A percentile compares a stretch with the other conserved stretches of the same genome.
Conservation (phyloP, 1,284 basidiomycete species). For the Sporisorium iseilematis-ciliati region DNA sequence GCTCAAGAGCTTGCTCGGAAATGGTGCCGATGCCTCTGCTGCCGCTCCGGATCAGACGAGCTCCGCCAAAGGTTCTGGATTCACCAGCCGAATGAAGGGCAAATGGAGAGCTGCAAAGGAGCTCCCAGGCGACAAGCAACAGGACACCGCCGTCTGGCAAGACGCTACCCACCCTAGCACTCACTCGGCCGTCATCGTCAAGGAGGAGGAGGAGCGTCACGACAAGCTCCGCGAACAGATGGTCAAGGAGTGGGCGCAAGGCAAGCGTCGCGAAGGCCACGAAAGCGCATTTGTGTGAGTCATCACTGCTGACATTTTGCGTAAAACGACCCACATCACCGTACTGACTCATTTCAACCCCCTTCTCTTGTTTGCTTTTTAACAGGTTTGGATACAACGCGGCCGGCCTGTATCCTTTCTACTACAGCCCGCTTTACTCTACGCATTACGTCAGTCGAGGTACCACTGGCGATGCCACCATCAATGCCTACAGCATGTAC, state of each 20-base stretch:
- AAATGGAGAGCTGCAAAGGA: slow-evolving; percentile 44
- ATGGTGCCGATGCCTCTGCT: background rate
- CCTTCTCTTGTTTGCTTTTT: background rate
- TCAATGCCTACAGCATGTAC: slow-evolving; percentile 37
- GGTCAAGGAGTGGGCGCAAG: slow-evolving; percentile 39
- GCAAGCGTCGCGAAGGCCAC: slow-evolving; percentile 49
- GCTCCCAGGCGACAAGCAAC: slow-evolving; percentile 34
- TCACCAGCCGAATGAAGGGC: slow-evolving; percentile 34
- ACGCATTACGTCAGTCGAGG: slow-evolving; percentile 31
- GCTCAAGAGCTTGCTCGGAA: slow-evolving; percentile 34
- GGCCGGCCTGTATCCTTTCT: slow-evolving; percentile 44
- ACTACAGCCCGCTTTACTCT: slow-evolving; percentile 37
- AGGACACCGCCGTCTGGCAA: slow-evolving; percentile 25
- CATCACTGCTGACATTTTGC: background rate
- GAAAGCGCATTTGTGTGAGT: slow-evolving; percentile 48
- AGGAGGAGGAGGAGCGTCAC: slow-evolving; percentile 37
- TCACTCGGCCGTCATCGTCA: slow-evolving; percentile 46
- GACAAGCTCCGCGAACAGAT: slow-evolving; percentile 36
- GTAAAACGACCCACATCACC: background rate
- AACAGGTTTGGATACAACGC: slow-evolving; percentile 45
- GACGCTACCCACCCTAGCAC: slow-evolving; percentile 52
- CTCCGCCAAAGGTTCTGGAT: slow-evolving; percentile 19
- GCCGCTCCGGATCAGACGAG: background rate
- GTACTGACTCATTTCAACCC: background rate
- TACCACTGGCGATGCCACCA: slow-evolving; percentile 22